Conservation (phyloP, 2,329 filamentous ascomycete genomes). For the Colletotrichum scovillei region DNA sequence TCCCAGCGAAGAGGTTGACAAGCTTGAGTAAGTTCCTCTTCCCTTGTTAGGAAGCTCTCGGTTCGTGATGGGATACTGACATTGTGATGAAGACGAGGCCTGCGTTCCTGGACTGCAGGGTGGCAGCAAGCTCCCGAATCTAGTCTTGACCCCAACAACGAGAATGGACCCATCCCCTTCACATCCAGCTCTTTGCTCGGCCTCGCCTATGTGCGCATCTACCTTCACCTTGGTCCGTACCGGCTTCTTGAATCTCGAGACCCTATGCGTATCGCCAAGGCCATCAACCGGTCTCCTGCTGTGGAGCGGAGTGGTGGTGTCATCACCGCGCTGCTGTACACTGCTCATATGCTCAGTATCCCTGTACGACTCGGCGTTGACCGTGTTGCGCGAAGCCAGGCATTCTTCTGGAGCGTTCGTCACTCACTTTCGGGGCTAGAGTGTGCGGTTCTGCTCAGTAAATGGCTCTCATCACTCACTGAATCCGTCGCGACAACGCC, state of each 20-base stretch:
- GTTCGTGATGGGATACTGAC: not conserved
- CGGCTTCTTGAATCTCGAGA: slow-evolving; percentile 57
- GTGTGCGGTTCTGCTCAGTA: slow-evolving; percentile 64
- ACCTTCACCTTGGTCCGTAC: slow-evolving; percentile 57
- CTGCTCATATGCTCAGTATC: slow-evolving; percentile 65
- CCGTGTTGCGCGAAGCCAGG: slow-evolving; percentile 64
- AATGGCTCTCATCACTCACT: slow-evolving; percentile 54
- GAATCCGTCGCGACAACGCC: slow-evolving; percentile 36
- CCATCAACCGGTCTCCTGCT: slow-evolving; percentile 48
- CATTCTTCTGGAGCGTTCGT: slow-evolving; percentile 68
- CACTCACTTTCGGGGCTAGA: slow-evolving; percentile 66
- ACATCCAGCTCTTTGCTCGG: slow-evolving; percentile 58
- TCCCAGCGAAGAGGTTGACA: slow-evolving; percentile 48
- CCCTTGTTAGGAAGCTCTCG: not conserved
- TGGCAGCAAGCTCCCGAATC: slow-evolving; percentile 54
- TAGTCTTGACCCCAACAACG: slow-evolving; percentile 52
- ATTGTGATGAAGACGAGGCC: slow-evolving; percentile 41
- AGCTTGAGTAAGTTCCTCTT: slow-evolving; percentile 44
- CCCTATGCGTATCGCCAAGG: slow-evolving; percentile 50
- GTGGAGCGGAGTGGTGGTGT: slow-evolving; percentile 61
- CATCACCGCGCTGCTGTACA: slow-evolving; percentile 62
- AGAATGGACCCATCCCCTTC: slow-evolving; percentile 53
- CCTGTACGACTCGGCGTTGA: slow-evolving; percentile 66
- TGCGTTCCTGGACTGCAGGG: slow-evolving; percentile 50
- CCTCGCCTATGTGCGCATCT: slow-evolving; percentile 58